A percentile compares a stretch with the other conserved stretches of the same genome.
Conservation (phyloP, 257 asterid genomes). For the Coffea canephora region DNA sequence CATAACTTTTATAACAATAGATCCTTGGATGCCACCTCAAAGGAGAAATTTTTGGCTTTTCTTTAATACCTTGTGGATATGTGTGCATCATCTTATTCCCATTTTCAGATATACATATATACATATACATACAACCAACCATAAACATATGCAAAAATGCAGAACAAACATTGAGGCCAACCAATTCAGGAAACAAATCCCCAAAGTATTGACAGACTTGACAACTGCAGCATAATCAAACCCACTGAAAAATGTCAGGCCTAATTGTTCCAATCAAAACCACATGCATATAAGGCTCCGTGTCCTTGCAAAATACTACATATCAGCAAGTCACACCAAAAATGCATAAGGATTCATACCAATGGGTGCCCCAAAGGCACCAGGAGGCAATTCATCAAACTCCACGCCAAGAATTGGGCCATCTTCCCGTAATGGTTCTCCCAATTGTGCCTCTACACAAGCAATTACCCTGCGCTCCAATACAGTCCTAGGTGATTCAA, state of each 20-base stretch:
- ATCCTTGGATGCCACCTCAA: neutral
- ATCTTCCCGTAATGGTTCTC: slow-evolving; percentile 81
- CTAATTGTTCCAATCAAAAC: neutral
- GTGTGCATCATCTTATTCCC: neutral
- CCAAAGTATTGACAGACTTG: neutral
- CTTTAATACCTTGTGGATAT: neutral
- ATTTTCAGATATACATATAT: no score
- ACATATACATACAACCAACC: neutral
- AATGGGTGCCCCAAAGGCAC: slow-evolving; percentile 94
- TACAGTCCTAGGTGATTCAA: slow-evolving; percentile 58
- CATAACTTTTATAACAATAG: neutral
- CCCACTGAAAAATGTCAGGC: neutral
- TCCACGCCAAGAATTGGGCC: slow-evolving; percentile 92
- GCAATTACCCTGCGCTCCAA: slow-evolving; percentile 78
- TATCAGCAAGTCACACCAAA: neutral
- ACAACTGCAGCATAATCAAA: neutral
- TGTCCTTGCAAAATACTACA: neutral
- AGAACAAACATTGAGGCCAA: neutral
- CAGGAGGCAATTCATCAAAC: slow-evolving; percentile 95
- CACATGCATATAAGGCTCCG: neutral
- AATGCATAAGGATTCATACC: slow-evolving; percentile 40
- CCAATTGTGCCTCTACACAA: slow-evolving; percentile 92
- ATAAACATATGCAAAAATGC: neutral
- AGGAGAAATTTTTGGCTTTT: neutral
- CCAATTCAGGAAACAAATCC: neutral